Conservation (phyloP, 352 stramenopile species). For the Phytophthora ohioensis region DNA sequence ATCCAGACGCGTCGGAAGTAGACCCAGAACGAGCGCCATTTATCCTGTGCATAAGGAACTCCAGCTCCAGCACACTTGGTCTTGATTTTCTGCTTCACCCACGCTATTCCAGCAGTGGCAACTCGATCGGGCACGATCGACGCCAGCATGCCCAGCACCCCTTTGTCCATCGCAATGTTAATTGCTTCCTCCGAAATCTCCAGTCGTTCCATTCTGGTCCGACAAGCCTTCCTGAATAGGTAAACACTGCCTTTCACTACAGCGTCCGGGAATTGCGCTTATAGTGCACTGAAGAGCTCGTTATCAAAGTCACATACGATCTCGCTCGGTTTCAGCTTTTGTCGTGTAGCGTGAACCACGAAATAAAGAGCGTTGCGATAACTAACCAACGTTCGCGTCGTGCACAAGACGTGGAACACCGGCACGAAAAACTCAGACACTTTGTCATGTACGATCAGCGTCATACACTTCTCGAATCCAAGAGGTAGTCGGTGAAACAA, state of each 20-base stretch:
- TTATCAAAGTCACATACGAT: conserved; percentile 7
- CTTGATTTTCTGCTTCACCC: conserved; percentile 31
- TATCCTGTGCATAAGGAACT: conserved; percentile 15
- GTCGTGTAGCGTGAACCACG: background rate
- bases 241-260: conserved; percentile 3
- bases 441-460: conserved; percentile 1
- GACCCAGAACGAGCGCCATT: conserved; percentile 31
- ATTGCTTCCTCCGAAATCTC: conserved; percentile 22
- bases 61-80: conserved; percentile 14
- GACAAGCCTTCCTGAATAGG: conserved; percentile 3
- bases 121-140: conserved; percentile 19
- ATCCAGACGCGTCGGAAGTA: conserved; percentile 33
- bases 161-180: conserved; percentile 27
- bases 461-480: conserved; percentile 23
- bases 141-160: conserved; percentile 26
- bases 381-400: background rate
- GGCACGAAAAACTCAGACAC: conserved; percentile 7
- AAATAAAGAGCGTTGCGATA: conserved; percentile 10
- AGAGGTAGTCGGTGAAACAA: conserved; percentile 17
- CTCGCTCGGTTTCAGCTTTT: conserved; percentile 5
- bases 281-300: background rate
- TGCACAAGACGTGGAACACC: conserved; percentile 8
- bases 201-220: conserved; percentile 24
- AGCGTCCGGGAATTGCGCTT: background rate
- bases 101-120: conserved; percentile 18